Evolutionary conservation across 1,284 basidiomycete genomes (phyloP).

Genomic region (Mycena citricolor): DNA sequence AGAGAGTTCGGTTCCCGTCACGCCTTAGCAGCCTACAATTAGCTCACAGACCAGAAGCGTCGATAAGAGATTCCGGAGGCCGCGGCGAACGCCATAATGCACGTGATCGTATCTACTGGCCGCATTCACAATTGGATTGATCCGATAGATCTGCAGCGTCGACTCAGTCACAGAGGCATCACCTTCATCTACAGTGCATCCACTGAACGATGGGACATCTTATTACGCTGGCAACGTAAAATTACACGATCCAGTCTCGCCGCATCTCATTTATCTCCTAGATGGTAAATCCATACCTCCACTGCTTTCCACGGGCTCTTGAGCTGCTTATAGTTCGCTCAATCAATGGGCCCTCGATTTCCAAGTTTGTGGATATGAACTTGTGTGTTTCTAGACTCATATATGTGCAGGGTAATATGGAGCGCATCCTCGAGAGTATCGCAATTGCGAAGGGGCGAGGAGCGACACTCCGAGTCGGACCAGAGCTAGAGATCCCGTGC

Average conservation of each 20-base stretch:
- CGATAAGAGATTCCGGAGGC: background rate
- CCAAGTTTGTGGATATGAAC: slow-evolving; percentile 48
- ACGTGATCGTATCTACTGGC: too few relatives aligned
- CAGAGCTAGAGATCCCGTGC: slow-evolving; percentile 96
- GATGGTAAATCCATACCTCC: slow-evolving; percentile 20
- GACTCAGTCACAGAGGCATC: too few relatives aligned
- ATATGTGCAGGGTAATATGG: slow-evolving; percentile 91
- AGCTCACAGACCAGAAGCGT: background rate
- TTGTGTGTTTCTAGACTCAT: background rate
- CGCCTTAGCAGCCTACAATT: background rate
- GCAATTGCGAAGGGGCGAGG: slow-evolving; percentile 83
- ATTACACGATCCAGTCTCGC: slow-evolving; percentile 11
- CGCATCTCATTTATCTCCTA: slow-evolving; percentile 14
- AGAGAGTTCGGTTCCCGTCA: background rate
- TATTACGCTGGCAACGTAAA: slow-evolving; percentile 77
- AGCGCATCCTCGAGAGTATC: slow-evolving; percentile 90
- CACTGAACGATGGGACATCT: slow-evolving; percentile 66
- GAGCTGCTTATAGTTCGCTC: slow-evolving; percentile 77
- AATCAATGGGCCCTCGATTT: slow-evolving; percentile 98
- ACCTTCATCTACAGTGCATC: background rate
- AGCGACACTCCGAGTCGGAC: slow-evolving; percentile 94
- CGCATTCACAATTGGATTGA: too few relatives aligned
- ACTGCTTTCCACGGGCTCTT: slow-evolving; percentile 1
- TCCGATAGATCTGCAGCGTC: too few relatives aligned
- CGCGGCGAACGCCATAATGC: too few relatives aligned